Conservation (phyloP, 2,329 filamentous ascomycete genomes). For the Bipolaris bicolor region DNA sequence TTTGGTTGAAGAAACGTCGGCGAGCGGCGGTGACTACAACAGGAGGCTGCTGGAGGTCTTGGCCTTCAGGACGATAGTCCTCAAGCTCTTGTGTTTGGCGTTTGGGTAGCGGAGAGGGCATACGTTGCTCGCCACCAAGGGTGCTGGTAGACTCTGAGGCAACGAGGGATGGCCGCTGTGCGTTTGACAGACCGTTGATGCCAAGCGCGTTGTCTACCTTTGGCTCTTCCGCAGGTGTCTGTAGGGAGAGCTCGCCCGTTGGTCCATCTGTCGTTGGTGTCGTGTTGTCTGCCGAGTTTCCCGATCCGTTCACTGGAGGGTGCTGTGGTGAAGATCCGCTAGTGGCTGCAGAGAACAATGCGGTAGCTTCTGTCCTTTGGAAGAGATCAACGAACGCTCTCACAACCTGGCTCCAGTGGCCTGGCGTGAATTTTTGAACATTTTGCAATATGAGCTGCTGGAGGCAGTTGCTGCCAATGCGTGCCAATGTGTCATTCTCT, state of each 20-base stretch:
- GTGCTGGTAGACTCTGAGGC: conserved; percentile 35
- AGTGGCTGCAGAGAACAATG: conserved; percentile 86
- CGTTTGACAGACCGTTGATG: conserved; percentile 50
- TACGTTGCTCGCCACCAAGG: conserved; percentile 30
- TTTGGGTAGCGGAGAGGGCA: conserved; percentile 43
- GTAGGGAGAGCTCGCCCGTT: conserved; percentile 44
- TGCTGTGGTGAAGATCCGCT: conserved; percentile 46
- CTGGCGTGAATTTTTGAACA: conserved; percentile 83
- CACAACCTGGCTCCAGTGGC: conserved; percentile 94
- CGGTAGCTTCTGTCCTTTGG: conserved; percentile 89
- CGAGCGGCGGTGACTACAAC: conserved; percentile 91
- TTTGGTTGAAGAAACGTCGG: conserved; percentile 96
- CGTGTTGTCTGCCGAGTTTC: conserved; percentile 52
- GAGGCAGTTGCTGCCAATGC: conserved; percentile 97
- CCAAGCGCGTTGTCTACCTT: conserved; percentile 51
- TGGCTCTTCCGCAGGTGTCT: conserved; percentile 37
- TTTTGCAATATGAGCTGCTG: conserved; percentile 97
- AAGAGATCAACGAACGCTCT: conserved; percentile 96
- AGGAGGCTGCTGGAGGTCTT: conserved; percentile 79
- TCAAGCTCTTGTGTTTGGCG: conserved; percentile 65
- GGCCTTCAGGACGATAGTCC: conserved; percentile 77
- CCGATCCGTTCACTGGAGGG: conserved; percentile 58
- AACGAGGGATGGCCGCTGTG: conserved; percentile 40
- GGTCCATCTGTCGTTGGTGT: conserved; percentile 44
- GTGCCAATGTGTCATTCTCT: conserved; percentile 96